phyloP scores from a whole-genome alignment of 495 filamentous ascomycete species.

The Talaromyces adpressus region DNA sequence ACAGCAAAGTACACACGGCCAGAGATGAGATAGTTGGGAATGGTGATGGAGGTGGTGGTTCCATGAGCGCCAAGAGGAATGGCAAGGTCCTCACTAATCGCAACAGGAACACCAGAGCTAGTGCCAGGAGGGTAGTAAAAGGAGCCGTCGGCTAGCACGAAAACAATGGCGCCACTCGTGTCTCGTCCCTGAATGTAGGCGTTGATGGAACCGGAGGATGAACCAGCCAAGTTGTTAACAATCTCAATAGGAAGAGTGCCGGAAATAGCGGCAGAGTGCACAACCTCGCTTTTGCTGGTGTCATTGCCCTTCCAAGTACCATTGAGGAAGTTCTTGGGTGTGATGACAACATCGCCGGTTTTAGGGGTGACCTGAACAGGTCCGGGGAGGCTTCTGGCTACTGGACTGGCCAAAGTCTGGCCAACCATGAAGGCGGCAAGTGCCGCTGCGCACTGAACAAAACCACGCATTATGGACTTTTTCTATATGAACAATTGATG shows the following conservation, averaged over 20 bases:
- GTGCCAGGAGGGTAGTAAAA: conserved; percentile 27
- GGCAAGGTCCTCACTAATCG: conserved; percentile 20
- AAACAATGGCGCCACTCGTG: conserved; percentile 17
- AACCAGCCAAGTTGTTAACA: conserved; percentile 29
- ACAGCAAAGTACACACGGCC: conserved; percentile 36
- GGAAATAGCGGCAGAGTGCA: not conserved
- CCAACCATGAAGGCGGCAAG: conserved; percentile 7
- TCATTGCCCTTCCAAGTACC: not conserved
- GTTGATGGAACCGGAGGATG: conserved; percentile 20
- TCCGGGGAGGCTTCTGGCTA: not conserved
- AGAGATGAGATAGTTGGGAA: conserved; percentile 30
- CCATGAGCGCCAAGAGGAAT: conserved; percentile 22
- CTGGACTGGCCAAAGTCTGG: conserved; percentile 4
- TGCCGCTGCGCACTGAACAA: not conserved
- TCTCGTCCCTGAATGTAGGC: conserved; percentile 34
- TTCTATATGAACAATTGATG: not conserved
- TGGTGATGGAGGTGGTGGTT: conserved; percentile 26
- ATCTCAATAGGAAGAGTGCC: conserved; percentile 15
- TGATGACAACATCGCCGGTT: conserved; percentile 2
- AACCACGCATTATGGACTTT: not conserved
- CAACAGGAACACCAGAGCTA: conserved; percentile 17
- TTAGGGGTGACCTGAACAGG: conserved; percentile 4
- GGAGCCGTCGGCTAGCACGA: conserved; percentile 29
- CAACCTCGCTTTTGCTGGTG: not conserved
- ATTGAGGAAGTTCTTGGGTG: conserved; percentile 4